phyloP scores from a whole-genome alignment of 257 asterid species.

The Fraxinus pennsylvanica region DNA sequence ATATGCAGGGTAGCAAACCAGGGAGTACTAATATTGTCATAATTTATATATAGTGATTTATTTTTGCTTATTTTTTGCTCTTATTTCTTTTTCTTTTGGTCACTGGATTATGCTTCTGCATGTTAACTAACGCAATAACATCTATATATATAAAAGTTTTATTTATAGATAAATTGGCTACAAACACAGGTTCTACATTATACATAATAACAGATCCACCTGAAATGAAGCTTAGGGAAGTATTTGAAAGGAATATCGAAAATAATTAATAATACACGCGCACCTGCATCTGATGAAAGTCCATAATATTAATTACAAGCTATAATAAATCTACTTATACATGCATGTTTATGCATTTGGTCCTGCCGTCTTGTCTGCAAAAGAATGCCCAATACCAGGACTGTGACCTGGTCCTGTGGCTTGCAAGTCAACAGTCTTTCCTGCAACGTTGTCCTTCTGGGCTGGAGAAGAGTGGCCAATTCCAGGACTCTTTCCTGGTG shows the following conservation, averaged over 20 bases:
- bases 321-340: neutral
- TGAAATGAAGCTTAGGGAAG: conserved; percentile 15
- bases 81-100: neutral
- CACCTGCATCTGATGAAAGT: conserved; percentile 16
- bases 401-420: conserved; percentile 57
- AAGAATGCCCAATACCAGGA: conserved; percentile 63
- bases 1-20: too few relatives aligned
- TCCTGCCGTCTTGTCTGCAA: conserved; percentile 24
- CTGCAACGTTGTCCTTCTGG: conserved; percentile 15
- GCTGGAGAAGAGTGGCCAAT: conserved; percentile 49
- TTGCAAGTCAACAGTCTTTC: conserved; percentile 33
- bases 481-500: conserved; percentile 73
- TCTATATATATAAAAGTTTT: neutral
- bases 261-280: neutral
- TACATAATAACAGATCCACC: conserved; percentile 19
- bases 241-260: neutral
- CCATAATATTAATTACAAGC: conserved; percentile 27
- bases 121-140: neutral
- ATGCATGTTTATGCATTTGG: conserved; percentile 38
- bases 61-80: neutral
- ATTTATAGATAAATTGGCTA: neutral
- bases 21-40: too few relatives aligned
- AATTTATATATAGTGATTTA: too few relatives aligned
- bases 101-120: neutral
- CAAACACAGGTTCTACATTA: conserved; percentile 14